A percentile compares a stretch with the other conserved stretches of the same genome.
Evolutionary conservation across 768 basidiomycete genomes (phyloP).

Genomic region (Kwoniella pini): DNA sequence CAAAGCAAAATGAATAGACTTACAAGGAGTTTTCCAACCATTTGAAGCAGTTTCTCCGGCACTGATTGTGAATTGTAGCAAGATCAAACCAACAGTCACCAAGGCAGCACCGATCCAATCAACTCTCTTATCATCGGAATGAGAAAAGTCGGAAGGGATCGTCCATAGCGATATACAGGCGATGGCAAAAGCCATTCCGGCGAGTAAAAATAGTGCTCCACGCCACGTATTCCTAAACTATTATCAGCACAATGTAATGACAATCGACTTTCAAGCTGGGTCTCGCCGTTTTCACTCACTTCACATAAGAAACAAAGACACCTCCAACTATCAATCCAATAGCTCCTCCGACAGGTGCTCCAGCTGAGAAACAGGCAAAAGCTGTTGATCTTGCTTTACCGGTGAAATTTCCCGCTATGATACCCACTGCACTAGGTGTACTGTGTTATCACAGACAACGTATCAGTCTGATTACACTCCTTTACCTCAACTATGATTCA

Average conservation of each 20-base stretch:
- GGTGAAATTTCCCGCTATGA: conserved; percentile 77
- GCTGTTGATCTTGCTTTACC: conserved; percentile 70
- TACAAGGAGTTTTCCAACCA: conserved; percentile 66
- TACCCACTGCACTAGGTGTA: conserved; percentile 62
- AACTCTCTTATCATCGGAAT: conserved; percentile 56
- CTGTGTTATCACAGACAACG: conserved; percentile 10
- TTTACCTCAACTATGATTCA: neutral
- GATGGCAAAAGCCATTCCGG: conserved; percentile 63
- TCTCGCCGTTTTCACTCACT: conserved; percentile 54
- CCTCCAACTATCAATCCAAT: conserved; percentile 72
- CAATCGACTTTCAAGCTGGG: too few relatives aligned
- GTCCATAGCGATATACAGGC: conserved; percentile 61
- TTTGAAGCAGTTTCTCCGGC: conserved; percentile 65
- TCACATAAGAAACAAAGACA: conserved; percentile 63
- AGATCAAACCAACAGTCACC: conserved; percentile 66
- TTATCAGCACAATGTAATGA: neutral
- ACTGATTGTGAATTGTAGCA: conserved; percentile 73
- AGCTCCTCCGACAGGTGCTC: conserved; percentile 77
- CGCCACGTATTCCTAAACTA: conserved; percentile 61
- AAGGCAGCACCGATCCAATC: conserved; percentile 78
- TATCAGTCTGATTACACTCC: neutral
- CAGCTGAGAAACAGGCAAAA: conserved; percentile 81
- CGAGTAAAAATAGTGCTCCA: conserved; percentile 64
- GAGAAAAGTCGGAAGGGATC: conserved; percentile 64
- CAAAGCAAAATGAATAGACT: too few relatives aligned